Percentiles rank a stretch among this genome's conserved stretches.
These are phyloP conservation scores for Suillus subluteus DNA, from an alignment of 768 basidiomycete species.

Conservation along the genomic window DNA sequence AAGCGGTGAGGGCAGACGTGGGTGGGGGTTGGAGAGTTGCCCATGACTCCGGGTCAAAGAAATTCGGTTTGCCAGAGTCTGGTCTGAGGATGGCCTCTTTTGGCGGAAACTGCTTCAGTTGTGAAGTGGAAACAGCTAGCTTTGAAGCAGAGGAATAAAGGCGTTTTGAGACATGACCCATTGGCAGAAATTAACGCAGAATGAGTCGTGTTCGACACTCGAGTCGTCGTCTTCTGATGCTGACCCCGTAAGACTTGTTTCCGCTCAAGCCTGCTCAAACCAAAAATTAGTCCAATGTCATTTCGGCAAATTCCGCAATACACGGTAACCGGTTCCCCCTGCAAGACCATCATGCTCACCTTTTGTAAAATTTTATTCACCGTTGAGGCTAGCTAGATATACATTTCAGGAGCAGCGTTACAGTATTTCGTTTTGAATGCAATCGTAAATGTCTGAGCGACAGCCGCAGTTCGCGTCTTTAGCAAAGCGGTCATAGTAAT, in stretches of 20 bases:
- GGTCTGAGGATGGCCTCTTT: constrained; percentile 48
- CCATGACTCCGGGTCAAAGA: constrained; percentile 72
- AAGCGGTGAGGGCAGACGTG: constrained; percentile 69
- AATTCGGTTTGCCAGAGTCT: constrained; percentile 38
- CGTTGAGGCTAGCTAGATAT: not conserved
- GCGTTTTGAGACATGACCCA: constrained; percentile 66
- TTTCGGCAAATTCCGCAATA: constrained; percentile 37
- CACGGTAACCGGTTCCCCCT: constrained; percentile 19
- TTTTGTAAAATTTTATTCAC: not conserved
- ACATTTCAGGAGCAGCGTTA: not conserved
- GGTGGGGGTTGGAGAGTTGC: constrained; percentile 73
- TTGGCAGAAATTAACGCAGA: constrained; percentile 29
- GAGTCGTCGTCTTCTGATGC: constrained; percentile 13
- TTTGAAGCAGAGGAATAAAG: constrained; percentile 51
- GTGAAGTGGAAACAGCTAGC: constrained; percentile 57
- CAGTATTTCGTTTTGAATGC: not conserved
- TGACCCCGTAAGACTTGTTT: constrained; percentile 15
- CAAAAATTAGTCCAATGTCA: constrained; percentile 32
- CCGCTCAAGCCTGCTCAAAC: constrained; percentile 12
- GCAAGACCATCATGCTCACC: not conserved
- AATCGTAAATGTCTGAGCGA: not conserved
- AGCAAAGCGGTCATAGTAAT: not conserved
- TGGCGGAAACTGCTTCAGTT: constrained; percentile 63
- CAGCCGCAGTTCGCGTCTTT: not conserved
- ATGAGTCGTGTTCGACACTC: constrained; percentile 13